Percentiles rank a stretch among this genome's conserved stretches.
phyloP scores from a whole-genome alignment of 1,284 basidiomycete genomes.

The Phlebopus sp. region DNA sequence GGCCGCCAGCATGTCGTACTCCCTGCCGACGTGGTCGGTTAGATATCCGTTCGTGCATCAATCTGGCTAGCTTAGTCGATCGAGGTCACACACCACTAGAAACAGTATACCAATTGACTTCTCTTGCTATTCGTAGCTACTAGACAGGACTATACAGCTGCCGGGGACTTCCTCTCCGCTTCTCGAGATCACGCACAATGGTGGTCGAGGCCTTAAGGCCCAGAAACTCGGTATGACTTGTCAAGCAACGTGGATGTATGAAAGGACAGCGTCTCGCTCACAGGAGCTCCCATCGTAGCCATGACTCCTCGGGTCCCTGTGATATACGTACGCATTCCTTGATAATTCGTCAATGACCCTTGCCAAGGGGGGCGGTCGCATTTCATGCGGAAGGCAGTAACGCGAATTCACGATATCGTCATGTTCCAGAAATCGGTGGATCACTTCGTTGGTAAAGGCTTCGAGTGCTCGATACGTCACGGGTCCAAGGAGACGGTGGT shows the following conservation, averaged over 20 bases:
- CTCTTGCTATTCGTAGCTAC: too few relatives aligned
- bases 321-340: not conserved
- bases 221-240: too few relatives aligned
- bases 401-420: constrained; percentile 1
- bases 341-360: not conserved
- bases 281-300: too few relatives aligned
- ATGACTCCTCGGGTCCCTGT: too few relatives aligned
- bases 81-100: too few relatives aligned
- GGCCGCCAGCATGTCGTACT: not conserved
- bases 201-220: not conserved
- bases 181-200: not conserved
- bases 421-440: constrained; percentile 3
- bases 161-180: not conserved
- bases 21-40: too few relatives aligned
- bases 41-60: too few relatives aligned
- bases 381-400: not conserved
- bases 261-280: too few relatives aligned
- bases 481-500: constrained; percentile 47
- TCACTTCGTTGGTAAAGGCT: constrained; percentile 3
- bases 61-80: too few relatives aligned
- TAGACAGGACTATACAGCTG: too few relatives aligned
- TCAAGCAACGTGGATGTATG: too few relatives aligned
- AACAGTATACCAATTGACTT: too few relatives aligned
- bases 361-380: not conserved
- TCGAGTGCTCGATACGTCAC: constrained; percentile 48